These are phyloP conservation scores for Penicillium sp. DNA, from an alignment of 2,329 filamentous ascomycete species.

Conservation along the genomic window DNA sequence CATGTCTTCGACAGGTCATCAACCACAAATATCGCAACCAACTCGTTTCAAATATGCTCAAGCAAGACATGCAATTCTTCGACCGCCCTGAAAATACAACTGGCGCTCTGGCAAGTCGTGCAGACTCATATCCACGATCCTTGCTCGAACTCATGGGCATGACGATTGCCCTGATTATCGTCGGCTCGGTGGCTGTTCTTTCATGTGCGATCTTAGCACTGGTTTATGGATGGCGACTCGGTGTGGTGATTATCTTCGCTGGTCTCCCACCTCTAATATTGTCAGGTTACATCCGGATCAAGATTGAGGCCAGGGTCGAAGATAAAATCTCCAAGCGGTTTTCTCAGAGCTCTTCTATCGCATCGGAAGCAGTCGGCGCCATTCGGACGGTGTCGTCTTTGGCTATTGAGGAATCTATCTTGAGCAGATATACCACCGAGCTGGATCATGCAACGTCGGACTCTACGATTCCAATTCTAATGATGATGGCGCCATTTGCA, in stretches of 20 bases:
- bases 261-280: constrained; percentile 44
- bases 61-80: constrained; percentile 44
- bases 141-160: constrained; percentile 45
- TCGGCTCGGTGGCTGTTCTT: constrained; percentile 44
- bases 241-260: constrained; percentile 45
- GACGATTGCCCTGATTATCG: constrained; percentile 47
- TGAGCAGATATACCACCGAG: constrained; percentile 23
- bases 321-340: constrained; percentile 21
- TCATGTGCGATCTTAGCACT: constrained; percentile 46
- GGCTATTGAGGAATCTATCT: constrained; percentile 56
- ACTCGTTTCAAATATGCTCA: constrained; percentile 11
- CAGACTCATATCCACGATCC: constrained; percentile 35
- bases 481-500: constrained; percentile 48
- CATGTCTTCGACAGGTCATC: too few species aligned
- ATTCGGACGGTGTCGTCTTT: constrained; percentile 67
- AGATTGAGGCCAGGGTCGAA: constrained; percentile 37
- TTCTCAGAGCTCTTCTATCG: constrained; percentile 49
- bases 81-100: constrained; percentile 45
- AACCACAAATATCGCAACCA: constrained; percentile 17
- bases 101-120: constrained; percentile 38
- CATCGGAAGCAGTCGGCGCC: constrained; percentile 65
- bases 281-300: constrained; percentile 46
- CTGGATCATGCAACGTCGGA: constrained; percentile 17
- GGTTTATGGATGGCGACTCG: constrained; percentile 48
- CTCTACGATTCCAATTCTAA: constrained; percentile 19